Percentiles rank a stretch among this genome's conserved stretches.
These are phyloP conservation scores for Diplosphaera chodatii DNA, from an alignment of 139 green algal genomes.

Conservation along the genomic window DNA sequence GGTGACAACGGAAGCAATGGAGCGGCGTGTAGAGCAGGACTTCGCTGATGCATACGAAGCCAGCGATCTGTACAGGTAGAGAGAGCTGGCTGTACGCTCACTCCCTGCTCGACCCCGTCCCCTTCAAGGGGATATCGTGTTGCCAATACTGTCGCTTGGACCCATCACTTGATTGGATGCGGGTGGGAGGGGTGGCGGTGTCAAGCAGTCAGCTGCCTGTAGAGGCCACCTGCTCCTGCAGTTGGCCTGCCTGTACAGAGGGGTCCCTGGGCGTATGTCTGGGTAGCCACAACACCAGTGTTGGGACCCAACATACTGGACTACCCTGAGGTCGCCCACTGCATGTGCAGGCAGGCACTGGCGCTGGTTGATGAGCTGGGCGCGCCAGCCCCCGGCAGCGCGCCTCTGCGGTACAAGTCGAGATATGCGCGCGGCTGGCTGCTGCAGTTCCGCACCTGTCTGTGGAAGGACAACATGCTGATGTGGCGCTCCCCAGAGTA, in stretches of 20 bases:
- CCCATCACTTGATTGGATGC: no score
- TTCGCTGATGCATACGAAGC: constrained; percentile 17
- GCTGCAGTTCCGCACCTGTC: constrained; percentile 10
- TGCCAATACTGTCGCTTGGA: no score
- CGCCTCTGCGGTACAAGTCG: constrained; percentile 11
- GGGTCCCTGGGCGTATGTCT: no score
- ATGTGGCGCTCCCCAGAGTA: constrained; percentile 39
- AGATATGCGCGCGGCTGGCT: constrained; percentile 1
- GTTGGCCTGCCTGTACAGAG: no score
- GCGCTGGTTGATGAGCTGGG: constrained; percentile 9
- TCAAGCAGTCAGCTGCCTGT: no score
- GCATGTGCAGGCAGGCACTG: not conserved
- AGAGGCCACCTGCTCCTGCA: no score
- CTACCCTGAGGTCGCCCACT: no score
- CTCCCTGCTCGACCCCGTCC: not conserved
- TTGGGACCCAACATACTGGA: no score
- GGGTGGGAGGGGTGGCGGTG: no score
- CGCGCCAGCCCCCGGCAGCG: not conserved
- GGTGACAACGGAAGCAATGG: constrained; percentile 1
- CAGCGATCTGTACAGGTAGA: constrained; percentile 3
- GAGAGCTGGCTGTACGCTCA: no score
- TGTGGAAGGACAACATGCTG: constrained; percentile 13
- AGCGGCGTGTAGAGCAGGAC: constrained; percentile 11
- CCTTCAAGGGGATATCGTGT: no score
- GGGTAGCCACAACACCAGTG: no score